Percentiles rank a stretch among this genome's conserved stretches.
These are phyloP conservation scores for Quercus mongolica DNA, from an alignment of 306 rosid genomes.

Conservation along the genomic window DNA sequence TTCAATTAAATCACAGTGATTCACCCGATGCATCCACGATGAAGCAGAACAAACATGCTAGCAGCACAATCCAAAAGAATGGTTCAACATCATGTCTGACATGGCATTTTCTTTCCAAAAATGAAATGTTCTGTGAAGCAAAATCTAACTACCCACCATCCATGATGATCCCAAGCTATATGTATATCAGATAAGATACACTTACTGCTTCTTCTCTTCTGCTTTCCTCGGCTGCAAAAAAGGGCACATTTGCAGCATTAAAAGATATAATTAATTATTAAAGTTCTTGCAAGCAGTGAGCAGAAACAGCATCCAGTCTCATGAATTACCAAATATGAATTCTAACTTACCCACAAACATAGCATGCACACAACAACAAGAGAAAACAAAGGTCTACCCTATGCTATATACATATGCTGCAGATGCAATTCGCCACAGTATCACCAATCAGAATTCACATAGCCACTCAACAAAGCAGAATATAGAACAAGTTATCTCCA, in stretches of 20 bases:
- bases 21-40: conserved; percentile 4
- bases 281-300: not conserved
- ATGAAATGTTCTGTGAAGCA: conserved; percentile 3
- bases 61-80: not conserved
- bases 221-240: conserved; percentile 91
- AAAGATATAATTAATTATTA: not conserved
- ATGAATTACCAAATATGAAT: not conserved
- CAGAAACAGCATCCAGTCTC: not conserved
- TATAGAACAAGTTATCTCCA: not conserved
- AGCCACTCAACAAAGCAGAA: not conserved
- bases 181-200: not conserved
- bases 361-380: not conserved
- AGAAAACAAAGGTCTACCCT: not conserved
- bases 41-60: conserved; percentile 10
- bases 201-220: conserved; percentile 71
- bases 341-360: not conserved
- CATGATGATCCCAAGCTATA: conserved; percentile 8
- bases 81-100: not conserved
- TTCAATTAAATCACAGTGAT: conserved; percentile 22
- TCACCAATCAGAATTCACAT: not conserved
- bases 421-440: not conserved
- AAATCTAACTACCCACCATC: not conserved
- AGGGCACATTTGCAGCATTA: not conserved
- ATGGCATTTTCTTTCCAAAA: conserved; percentile 1
- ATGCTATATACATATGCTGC: not conserved